A percentile compares a stretch with the other conserved stretches of the same genome.
These are phyloP conservation scores for Hermanozyma aechmeae DNA, from an alignment of 805 yeast genomes.

Conservation along the genomic window DNA sequence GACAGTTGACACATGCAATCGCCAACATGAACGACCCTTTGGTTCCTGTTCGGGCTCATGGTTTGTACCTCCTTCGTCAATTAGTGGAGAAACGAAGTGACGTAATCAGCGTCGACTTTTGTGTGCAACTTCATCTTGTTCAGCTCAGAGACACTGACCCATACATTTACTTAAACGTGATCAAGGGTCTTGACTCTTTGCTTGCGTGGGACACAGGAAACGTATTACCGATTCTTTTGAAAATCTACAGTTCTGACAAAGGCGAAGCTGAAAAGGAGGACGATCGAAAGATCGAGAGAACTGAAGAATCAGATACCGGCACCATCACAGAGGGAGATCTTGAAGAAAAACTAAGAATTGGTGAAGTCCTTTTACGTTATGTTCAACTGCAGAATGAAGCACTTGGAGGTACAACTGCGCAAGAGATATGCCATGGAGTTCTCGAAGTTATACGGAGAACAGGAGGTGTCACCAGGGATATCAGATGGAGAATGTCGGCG, in stretches of 20 bases:
- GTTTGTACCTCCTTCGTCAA: conserved; percentile 54
- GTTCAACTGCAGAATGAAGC: conserved; percentile 41
- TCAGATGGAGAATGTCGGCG: conserved; percentile 71
- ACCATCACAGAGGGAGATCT: conserved; percentile 16
- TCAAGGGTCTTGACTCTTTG: conserved; percentile 64
- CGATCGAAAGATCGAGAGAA: conserved; percentile 12
- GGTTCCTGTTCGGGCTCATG: conserved; percentile 83
- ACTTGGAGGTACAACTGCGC: conserved; percentile 36
- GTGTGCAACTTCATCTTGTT: conserved; percentile 48
- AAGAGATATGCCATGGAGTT: conserved; percentile 33
- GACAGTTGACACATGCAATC: conserved; percentile 49
- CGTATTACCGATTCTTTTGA: conserved; percentile 27
- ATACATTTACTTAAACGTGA: conserved; percentile 73
- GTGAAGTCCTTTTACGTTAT: conserved; percentile 67
- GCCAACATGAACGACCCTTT: conserved; percentile 64
- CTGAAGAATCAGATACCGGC: conserved; percentile 1
- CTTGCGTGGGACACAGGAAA: conserved; percentile 33
- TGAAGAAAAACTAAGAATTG: conserved; percentile 69
- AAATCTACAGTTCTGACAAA: no score
- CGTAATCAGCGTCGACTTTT: conserved; percentile 44
- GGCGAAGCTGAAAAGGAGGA: no score
- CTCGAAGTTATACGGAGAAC: conserved; percentile 28
- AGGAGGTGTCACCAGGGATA: conserved; percentile 28
- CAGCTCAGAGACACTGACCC: conserved; percentile 78
- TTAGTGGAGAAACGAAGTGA: conserved; percentile 42